phyloP scores from a whole-genome alignment of 2,329 filamentous ascomycete genomes.

The Scorias spongiosa region DNA sequence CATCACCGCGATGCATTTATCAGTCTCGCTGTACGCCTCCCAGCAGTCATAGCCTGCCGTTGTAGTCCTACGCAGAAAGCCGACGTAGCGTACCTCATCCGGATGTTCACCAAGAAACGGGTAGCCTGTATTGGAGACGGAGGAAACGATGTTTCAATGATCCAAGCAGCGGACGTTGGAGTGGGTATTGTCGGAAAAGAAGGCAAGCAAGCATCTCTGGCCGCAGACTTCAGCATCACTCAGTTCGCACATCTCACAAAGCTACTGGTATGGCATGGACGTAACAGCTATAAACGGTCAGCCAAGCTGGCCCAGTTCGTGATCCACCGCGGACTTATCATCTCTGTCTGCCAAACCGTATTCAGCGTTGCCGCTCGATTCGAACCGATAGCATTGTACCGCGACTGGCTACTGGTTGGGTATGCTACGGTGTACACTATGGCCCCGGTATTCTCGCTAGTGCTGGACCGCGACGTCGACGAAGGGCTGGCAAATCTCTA shows the following conservation, averaged over 20 bases:
- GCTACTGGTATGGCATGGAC: conserved; percentile 94
- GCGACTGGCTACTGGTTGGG: conserved; percentile 90
- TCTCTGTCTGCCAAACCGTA: conserved; percentile 91
- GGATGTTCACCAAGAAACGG: conserved; percentile 80
- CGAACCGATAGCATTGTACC: conserved; percentile 87
- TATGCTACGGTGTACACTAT: conserved; percentile 96
- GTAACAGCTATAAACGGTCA: conserved; percentile 90
- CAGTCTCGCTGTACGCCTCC: conserved; percentile 69
- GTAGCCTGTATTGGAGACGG: conserved; percentile 97
- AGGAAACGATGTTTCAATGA: conserved; percentile 98
- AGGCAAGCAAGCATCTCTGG: conserved; percentile 82
- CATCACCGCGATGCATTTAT: conserved; percentile 79
- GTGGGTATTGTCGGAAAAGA: conserved; percentile 98
- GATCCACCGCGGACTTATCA: conserved; percentile 91
- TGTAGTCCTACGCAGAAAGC: conserved; percentile 97
- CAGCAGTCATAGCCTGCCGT: conserved; percentile 86
- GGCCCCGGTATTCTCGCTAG: conserved; percentile 77
- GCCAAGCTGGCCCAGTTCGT: conserved; percentile 96
- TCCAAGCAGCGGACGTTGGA: conserved; percentile 93
- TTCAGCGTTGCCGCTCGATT: conserved; percentile 88
- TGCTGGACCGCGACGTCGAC: conserved; percentile 89
- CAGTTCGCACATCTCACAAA: conserved; percentile 94
- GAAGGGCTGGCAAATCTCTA: conserved; percentile 88
- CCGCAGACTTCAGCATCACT: conserved; percentile 91
- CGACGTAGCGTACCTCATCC: conserved; percentile 80